phyloP scores from a whole-genome alignment of 208 protist species.

The Crithidia thermophila region DNA sequence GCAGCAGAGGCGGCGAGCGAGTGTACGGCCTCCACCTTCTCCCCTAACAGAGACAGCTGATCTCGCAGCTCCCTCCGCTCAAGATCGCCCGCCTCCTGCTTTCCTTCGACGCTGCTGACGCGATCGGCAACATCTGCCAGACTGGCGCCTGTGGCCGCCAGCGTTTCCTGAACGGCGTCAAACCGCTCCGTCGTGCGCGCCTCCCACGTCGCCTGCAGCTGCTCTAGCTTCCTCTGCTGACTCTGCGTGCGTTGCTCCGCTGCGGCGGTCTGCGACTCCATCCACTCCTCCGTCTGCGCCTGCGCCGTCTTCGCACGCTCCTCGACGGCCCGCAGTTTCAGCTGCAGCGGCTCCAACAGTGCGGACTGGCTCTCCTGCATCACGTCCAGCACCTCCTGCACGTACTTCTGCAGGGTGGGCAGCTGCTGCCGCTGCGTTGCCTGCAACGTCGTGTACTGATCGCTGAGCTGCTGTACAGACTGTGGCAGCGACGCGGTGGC shows the following conservation, averaged over 20 bases:
- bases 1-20: neutral
- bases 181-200: conserved; percentile 3
- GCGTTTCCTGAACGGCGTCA: neutral
- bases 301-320: conserved; percentile 21
- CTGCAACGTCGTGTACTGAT: conserved; percentile 18
- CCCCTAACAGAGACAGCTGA: too few species aligned
- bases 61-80: conserved; percentile 2
- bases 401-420: conserved; percentile 30
- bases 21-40: neutral
- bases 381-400: conserved; percentile 26
- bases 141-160: neutral
- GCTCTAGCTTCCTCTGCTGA: conserved; percentile 6
- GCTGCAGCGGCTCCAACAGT: conserved; percentile 20
- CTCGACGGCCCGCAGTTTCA: conserved; percentile 24
- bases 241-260: neutral
- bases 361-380: conserved; percentile 25
- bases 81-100: neutral
- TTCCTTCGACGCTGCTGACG: conserved; percentile 2
- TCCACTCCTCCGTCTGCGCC: conserved; percentile 13
- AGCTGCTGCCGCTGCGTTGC: conserved; percentile 32
- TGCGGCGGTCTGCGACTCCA: conserved; percentile 2
- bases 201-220: conserved; percentile 1
- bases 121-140: conserved; percentile 2
- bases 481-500: neutral
- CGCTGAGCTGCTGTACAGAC: conserved; percentile 1